Base-by-base conservation (phyloP, 1,284 basidiomycete genomes). In the Cryptococcus wingfieldii region DNA sequence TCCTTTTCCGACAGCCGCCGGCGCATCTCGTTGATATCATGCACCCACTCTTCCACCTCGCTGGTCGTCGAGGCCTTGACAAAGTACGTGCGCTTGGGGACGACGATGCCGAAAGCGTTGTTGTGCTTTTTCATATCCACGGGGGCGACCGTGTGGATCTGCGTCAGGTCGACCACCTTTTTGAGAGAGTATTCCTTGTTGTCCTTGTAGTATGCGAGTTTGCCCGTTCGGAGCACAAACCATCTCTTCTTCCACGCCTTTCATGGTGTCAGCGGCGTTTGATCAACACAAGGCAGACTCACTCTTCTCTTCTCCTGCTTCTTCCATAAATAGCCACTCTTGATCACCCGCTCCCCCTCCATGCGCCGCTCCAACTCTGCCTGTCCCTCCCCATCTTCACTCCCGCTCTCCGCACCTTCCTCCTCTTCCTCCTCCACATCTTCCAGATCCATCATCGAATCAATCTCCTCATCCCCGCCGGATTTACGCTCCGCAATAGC, bases 161-260 rank as follows among this genome's bases (percentile, higher is more conserved):
- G 89, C 34, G 83, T 81, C 27, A 98, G 83, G 66, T 95, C 90
- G 58, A 98, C 85, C 16, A 97, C 84, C 19, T 89, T 86, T 31
- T 94, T 86, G 5, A 98, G 83, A 74, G 92, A 84, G 79, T 97
- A 97, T 76, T 97, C 93, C 63, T 80, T 79, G 50, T 90, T 87
- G 55, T 86, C 93, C 81, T 98, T 98, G 85, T 98, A 98, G 79
- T 96, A 97, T 13, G 92, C 92, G 49, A 99, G 79, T 74, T 94
- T 90, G 16, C 88, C 89, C 0, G 90, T 84, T 14, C 95, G 84
- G 57, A 98, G 79, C 0, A 98, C 96, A 67, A 98, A 98, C 95
- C 95, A 98, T 38, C 95, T 84, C 79, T 94, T 94, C 82, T 98
- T 98, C 95, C 95, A 98, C 1, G 87, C 91, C 90, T 96, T 69